Percentiles rank a stretch among this genome's conserved stretches.
Evolutionary conservation across 2,329 filamentous ascomycete genomes (phyloP).

Genomic region (Zopfia rhizophila): DNA sequence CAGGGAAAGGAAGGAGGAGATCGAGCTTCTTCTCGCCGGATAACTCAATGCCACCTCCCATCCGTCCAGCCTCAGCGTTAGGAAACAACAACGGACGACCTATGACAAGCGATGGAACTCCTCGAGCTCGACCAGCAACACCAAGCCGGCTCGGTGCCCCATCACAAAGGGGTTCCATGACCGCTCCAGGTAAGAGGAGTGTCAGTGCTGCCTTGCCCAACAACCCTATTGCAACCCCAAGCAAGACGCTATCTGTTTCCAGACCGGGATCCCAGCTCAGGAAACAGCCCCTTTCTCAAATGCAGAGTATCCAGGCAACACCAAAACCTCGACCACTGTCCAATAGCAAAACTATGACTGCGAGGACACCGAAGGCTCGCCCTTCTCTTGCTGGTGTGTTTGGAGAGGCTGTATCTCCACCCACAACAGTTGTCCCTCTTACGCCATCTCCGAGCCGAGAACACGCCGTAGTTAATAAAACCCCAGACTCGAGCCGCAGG

Average conservation of each 20-base stretch:
- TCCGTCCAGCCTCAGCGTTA: conserved; percentile 72
- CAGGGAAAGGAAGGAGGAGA: conserved; percentile 67
- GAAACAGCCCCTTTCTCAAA: conserved; percentile 39
- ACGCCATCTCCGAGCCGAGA: conserved; percentile 32
- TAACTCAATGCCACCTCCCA: conserved; percentile 68
- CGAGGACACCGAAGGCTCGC: conserved; percentile 45
- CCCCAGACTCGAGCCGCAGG: conserved; percentile 49
- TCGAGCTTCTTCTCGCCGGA: conserved; percentile 78
- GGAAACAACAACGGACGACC: conserved; percentile 63
- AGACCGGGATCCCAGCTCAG: conserved; percentile 45
- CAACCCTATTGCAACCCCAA: conserved; percentile 40
- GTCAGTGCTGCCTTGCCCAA: conserved; percentile 41
- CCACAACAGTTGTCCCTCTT: conserved; percentile 26
- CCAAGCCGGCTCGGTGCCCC: conserved; percentile 33
- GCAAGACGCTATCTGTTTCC: conserved; percentile 41
- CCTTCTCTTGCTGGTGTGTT: conserved; percentile 47
- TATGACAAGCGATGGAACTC: conserved; percentile 56
- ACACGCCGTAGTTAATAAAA: conserved; percentile 38
- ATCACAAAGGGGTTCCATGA: conserved; percentile 42
- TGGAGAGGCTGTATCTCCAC: conserved; percentile 45
- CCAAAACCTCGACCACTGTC: conserved; percentile 43
- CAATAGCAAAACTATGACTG: conserved; percentile 49
- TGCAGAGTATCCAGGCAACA: conserved; percentile 37
- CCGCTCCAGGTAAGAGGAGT: conserved; percentile 48
- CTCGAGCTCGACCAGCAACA: conserved; percentile 41